Evolutionary conservation across 768 basidiomycete species (phyloP), one percentile per base, ranked within the genome.

Genomic region (Chiua virens): DNA sequence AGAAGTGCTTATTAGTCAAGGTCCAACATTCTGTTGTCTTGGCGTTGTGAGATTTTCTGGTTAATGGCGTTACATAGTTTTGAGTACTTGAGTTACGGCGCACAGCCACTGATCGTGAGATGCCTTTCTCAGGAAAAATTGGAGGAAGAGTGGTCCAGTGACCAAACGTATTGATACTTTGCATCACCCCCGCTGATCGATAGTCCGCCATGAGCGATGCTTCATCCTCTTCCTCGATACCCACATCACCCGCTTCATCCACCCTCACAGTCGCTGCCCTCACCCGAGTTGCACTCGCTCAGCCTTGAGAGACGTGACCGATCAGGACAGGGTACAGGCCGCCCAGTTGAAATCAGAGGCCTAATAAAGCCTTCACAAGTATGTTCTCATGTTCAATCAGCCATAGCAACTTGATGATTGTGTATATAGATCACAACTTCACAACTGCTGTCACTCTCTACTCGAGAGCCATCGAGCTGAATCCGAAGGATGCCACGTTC

Each of bases 291-390:
- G 18, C 70, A 77, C 40, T 72, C 75, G 5, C 71, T 87, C 27
- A 73, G 65, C 23, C 62, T n/a, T 87, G 40, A 71, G 69, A 52
- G 79, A 80, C 54, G 79, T 92, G 44, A 82, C 90, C 0, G 86
- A 89, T 34, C 78, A 85, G 53, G 87, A 89, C 57, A 83, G 75
- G 62, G 77, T 76, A 32, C 79, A 81, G 60, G 91, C 94, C 2
- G 70, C 78, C 7, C 76, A 76, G 59, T 66, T 97, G 51, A 99
- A 98, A 71, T 80, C 76, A 8, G 78, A 87, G 54, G 97, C 95
- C 10, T n/a, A 98, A 98, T 75, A 85, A 85, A 61, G 88, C 92
- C 5, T 99, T 98, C 61, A 71, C 75, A 42, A 74, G 90, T 88
- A 66, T 10, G 64, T 48, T 5, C 13, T 28, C 17, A 17, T 3